These are phyloP conservation scores for Pontederia paniculata DNA, from an alignment of 176 grass and related monocot species.

Conservation along the genomic window DNA sequence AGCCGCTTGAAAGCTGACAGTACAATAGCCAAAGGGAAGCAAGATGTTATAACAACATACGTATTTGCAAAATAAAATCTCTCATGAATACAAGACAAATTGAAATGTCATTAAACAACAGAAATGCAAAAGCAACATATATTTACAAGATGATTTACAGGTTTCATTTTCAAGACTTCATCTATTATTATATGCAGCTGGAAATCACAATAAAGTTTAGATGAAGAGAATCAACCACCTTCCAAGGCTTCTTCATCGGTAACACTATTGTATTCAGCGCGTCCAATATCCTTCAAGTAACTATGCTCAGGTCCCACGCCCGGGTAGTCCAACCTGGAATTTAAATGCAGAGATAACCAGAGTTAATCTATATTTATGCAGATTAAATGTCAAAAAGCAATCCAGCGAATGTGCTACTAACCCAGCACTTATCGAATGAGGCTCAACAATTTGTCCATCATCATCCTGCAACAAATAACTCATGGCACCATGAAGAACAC, in stretches of 20 bases:
- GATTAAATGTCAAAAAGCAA: no score
- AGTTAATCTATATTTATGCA: background rate
- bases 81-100: no score
- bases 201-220: background rate
- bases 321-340: conserved; percentile 75
- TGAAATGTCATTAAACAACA: no score
- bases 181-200: no score
- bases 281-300: conserved; percentile 91
- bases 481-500: conserved; percentile 93
- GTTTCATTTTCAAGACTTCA: no score
- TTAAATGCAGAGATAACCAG: background rate
- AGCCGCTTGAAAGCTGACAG: conserved; percentile 79
- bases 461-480: conserved; percentile 95
- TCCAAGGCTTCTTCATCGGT: conserved; percentile 92
- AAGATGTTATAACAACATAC: background rate
- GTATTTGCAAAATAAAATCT: conserved; percentile 2
- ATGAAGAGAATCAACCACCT: conserved; percentile 28
- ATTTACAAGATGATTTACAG: background rate
- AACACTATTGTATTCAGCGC: conserved; percentile 83
- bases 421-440: conserved; percentile 99
- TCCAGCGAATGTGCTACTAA: conserved; percentile 7
- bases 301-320: conserved; percentile 96
- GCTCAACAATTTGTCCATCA: conserved; percentile 92
- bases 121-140: background rate
- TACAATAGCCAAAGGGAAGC: background rate